A percentile compares a stretch with the other conserved stretches of the same genome.
phyloP scores from a whole-genome alignment of 1,284 basidiomycete genomes.

The Butyriboletus appendiculatus region DNA sequence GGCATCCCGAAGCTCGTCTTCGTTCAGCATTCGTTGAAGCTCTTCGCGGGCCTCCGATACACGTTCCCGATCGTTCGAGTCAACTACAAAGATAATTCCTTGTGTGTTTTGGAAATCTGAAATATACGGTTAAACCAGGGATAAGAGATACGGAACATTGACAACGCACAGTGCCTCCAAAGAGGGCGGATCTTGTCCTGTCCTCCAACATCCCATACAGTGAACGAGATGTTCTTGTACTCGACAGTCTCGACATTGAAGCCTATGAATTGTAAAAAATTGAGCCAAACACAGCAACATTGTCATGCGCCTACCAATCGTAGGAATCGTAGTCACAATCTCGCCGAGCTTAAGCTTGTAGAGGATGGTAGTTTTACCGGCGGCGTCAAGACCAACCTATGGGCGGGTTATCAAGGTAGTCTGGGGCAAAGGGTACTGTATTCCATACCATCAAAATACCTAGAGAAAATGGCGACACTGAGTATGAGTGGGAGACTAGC shows the following conservation, averaged over 20 bases:
- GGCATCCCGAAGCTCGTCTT: slow-evolving; percentile 98
- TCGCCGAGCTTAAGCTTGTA: slow-evolving; percentile 99
- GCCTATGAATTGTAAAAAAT: slow-evolving; percentile 52
- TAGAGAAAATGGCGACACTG: slow-evolving; percentile 44
- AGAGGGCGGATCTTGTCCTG: slow-evolving; percentile 88
- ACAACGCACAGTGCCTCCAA: slow-evolving; percentile 95
- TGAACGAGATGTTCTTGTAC: slow-evolving; percentile 93
- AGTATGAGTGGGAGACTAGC: slow-evolving; percentile 29
- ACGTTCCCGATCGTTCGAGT: slow-evolving; percentile 99
- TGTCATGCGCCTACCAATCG: slow-evolving; percentile 76
- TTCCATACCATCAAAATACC: slow-evolving; percentile 72
- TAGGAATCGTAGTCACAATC: slow-evolving; percentile 99
- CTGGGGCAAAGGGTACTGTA: slow-evolving; percentile 11
- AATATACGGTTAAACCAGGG: slow-evolving; percentile 15
- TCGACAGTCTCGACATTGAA: slow-evolving; percentile 98
- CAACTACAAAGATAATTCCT: slow-evolving; percentile 99
- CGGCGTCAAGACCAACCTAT: slow-evolving; percentile 94
- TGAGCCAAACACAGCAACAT: slow-evolving; percentile 6
- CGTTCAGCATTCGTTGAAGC: slow-evolving; percentile 99
- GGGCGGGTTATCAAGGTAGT: slow-evolving; percentile 3
- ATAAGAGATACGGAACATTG: slow-evolving; percentile 23
- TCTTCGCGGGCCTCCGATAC: slow-evolving; percentile 99
- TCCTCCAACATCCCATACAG: slow-evolving; percentile 90
- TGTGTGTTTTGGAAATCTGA: slow-evolving; percentile 99
- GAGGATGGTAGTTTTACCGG: slow-evolving; percentile 97